Base-by-base conservation (phyloP, 768 basidiomycete species). In the Amylocystis lapponica region DNA sequence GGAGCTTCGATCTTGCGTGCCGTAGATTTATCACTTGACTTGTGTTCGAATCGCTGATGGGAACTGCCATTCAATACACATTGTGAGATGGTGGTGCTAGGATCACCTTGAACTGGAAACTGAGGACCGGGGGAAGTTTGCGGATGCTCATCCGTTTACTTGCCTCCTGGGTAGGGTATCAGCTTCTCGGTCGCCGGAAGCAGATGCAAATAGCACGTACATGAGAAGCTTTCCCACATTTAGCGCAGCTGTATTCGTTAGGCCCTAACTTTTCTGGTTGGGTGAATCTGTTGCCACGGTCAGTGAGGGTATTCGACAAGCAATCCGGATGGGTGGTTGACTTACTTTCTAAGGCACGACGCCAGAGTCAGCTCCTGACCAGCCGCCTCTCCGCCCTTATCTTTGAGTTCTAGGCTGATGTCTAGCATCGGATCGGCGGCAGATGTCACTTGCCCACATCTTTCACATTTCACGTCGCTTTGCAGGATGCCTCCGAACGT, bases 401-500 rank as follows among this genome's bases (percentile, higher is more conserved):
- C 69, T 41, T 76, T 81, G 47, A 98, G 65, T 57, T 94, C 92
- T 19, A 98, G 72, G 51, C 86, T 92, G 49, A 97, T 74, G 50
- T 97, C 94, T 17, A 97, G 70, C 69, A 93, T 87, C 10, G 91
- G 90, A 54, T 98, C 95, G 30, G 83, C 65, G 2, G 89, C 90
- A 25, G 74, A 83, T 0, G 81, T 92, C 4, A 78, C 74, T 45
- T 79, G 85, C 4, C 79, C 78, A 59, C 95, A 98, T 7, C 84
- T 72, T 43, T 86, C 87, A 57, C 95, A 98, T 27, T 76, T 82
- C 36, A 97, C 86, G 35, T 95, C 88, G 50, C 90, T 93, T 52
- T 93, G 85, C 3, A 96, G 66, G 40, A 80, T 74, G 0, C 93
- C 95, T 1, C 82, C 81, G 55, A 97, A 98, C 1, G 89, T 89